Evolutionary conservation across 192 early-diverging fungal genomes (phyloP).

Genomic region (Phycomyces nitens): DNA sequence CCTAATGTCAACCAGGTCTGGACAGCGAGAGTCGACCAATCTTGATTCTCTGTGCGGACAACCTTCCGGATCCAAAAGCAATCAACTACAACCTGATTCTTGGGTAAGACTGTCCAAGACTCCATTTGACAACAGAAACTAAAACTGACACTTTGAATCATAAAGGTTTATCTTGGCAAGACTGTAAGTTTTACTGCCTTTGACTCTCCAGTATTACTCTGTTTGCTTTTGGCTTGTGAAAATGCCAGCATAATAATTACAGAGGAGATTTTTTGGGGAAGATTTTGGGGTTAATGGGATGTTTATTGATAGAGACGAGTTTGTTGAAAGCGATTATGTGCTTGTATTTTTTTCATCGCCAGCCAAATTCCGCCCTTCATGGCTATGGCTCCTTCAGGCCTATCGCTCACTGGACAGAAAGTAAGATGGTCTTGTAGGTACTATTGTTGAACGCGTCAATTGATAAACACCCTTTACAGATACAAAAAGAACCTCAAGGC

Average conservation of each 20-base stretch:
- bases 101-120: conserved; percentile 45
- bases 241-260: not conserved
- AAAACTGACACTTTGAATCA: not conserved
- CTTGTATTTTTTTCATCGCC: conserved; percentile 84
- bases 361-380: conserved; percentile 71
- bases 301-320: conserved; percentile 64
- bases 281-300: conserved; percentile 15
- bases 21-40: conserved; percentile 83
- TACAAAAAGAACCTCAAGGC: conserved; percentile 94
- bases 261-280: not conserved
- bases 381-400: conserved; percentile 84
- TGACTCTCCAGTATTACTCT: too few species aligned
- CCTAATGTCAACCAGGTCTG: conserved; percentile 52
- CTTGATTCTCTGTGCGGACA: conserved; percentile 78
- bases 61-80: conserved; percentile 78
- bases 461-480: conserved; percentile 38
- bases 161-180: conserved; percentile 34
- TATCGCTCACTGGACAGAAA: conserved; percentile 78
- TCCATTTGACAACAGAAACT: not conserved
- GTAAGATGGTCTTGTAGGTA: too few species aligned
- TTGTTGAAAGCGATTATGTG: conserved; percentile 90
- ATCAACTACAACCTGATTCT: conserved; percentile 84
- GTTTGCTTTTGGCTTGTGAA: not conserved
- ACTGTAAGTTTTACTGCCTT: conserved; percentile 28
- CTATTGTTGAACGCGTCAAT: too few species aligned